phyloP scores from a whole-genome alignment of 108 stramenopile species.

The Hondaea fermentalgiana region DNA sequence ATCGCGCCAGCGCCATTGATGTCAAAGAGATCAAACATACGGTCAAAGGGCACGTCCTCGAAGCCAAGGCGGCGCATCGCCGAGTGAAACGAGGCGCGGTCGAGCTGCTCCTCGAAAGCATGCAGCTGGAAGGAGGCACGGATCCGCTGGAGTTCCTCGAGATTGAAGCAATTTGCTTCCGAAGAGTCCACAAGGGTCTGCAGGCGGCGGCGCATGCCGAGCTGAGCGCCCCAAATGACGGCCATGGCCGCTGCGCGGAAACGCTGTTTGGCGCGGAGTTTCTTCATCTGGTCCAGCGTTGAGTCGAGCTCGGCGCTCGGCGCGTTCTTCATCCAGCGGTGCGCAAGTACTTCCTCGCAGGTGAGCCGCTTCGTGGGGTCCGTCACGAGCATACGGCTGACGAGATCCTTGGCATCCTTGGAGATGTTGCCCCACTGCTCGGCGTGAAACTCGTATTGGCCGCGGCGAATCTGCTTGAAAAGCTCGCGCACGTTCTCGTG shows the following conservation, averaged over 20 bases:
- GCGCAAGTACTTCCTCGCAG: conserved; percentile 36
- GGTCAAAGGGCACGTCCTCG: background rate
- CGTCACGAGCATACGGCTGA: conserved; percentile 37
- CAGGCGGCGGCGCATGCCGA: background rate
- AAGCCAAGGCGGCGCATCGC: background rate
- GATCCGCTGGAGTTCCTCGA: conserved; percentile 6
- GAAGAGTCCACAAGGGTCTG: background rate
- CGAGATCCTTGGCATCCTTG: conserved; percentile 43
- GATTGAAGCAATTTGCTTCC: background rate
- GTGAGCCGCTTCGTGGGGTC: conserved; percentile 36
- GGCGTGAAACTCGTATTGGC: conserved; percentile 32
- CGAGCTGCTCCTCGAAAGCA: background rate
- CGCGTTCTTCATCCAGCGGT: conserved; percentile 8
- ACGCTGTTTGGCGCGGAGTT: background rate
- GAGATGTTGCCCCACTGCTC: conserved; percentile 33
- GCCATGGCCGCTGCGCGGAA: conserved; percentile 11
- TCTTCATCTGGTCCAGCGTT: conserved; percentile 8
- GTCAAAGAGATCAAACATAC: conserved; percentile 19
- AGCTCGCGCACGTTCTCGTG: conserved; percentile 23
- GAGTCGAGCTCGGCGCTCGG: background rate
- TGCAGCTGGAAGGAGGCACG: conserved; percentile 12
- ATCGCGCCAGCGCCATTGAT: background rate
- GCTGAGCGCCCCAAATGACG: conserved; percentile 6
- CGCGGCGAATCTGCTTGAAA: conserved; percentile 29
- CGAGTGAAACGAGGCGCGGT: background rate